A percentile compares a stretch with the other conserved stretches of the same genome.
Evolutionary conservation across 1,284 basidiomycete genomes (phyloP).

Genomic region (Ceratobasidium sp.): DNA sequence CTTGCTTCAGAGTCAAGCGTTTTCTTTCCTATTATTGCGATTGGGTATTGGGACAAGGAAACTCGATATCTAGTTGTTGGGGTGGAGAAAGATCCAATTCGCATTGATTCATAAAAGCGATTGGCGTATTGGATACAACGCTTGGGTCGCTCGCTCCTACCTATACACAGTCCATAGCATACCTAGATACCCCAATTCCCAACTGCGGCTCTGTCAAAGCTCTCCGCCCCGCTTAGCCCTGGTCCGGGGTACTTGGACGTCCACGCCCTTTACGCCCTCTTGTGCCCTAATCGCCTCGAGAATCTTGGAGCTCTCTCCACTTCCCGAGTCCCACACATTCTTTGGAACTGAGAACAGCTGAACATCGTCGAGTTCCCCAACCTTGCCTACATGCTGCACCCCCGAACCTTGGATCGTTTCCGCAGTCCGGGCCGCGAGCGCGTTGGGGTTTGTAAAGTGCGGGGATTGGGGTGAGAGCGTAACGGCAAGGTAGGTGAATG

Average conservation of each 20-base stretch:
- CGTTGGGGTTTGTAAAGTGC: slow-evolving; percentile 34
- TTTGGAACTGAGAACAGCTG: slow-evolving; percentile 42
- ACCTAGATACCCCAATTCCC: too few relatives aligned
- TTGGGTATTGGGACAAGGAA: too few relatives aligned
- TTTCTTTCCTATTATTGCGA: too few relatives aligned
- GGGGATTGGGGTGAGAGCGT: slow-evolving; percentile 39
- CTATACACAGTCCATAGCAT: too few relatives aligned
- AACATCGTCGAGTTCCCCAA: slow-evolving; percentile 41
- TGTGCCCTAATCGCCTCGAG: slow-evolving; percentile 33
- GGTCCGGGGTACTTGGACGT: slow-evolving; percentile 40
- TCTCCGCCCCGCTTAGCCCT: slow-evolving; percentile 40
- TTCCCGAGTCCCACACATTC: slow-evolving; percentile 30
- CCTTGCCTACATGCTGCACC: slow-evolving; percentile 40
- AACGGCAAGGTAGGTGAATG: slow-evolving; percentile 40
- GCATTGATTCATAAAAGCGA: too few relatives aligned
- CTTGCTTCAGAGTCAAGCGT: too few relatives aligned
- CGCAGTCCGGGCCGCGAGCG: slow-evolving; percentile 23
- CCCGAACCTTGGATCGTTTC: slow-evolving; percentile 12
- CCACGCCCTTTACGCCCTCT: slow-evolving; percentile 39
- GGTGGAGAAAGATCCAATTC: too few relatives aligned
- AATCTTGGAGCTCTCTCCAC: slow-evolving; percentile 38
- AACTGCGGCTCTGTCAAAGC: too few relatives aligned
- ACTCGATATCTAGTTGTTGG: too few relatives aligned
- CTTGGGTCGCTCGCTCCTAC: too few relatives aligned
- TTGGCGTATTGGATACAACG: too few relatives aligned